Conservation (phyloP, 768 basidiomycete species). For the Antrodiella citrinella region DNA sequence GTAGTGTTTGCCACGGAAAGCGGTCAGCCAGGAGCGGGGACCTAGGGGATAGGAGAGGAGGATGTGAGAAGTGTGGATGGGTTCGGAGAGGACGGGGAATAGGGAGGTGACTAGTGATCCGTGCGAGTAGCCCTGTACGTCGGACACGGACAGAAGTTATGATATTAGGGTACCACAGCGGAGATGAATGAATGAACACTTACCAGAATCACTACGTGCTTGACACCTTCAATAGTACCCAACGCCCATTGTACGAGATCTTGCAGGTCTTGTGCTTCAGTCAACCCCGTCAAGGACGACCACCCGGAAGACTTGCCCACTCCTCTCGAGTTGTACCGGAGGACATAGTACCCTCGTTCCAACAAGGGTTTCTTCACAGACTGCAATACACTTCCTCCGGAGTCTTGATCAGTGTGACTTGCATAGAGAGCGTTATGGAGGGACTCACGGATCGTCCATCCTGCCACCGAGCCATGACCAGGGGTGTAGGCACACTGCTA, state of each 20-base stretch:
- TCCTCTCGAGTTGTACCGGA: conserved; percentile 73
- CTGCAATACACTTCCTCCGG: conserved; percentile 33
- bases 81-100: conserved; percentile 42
- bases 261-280: conserved; percentile 63
- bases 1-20: conserved; percentile 56
- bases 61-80: conserved; percentile 54
- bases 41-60: conserved; percentile 73
- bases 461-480: conserved; percentile 81
- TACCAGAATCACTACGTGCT: conserved; percentile 54
- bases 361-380: conserved; percentile 35
- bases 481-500: conserved; percentile 72
- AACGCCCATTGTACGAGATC: conserved; percentile 52
- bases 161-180: conserved; percentile 5
- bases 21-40: conserved; percentile 56
- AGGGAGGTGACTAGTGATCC: conserved; percentile 68
- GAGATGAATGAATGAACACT: conserved; percentile 15
- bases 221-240: conserved; percentile 31
- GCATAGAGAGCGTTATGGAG: neutral
- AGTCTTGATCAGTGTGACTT: neutral
- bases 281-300: conserved; percentile 63
- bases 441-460: conserved; percentile 67
- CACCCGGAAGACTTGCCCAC: conserved; percentile 69
- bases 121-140: conserved; percentile 79
- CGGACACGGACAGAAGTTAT: neutral
- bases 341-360: conserved; percentile 42